These are phyloP conservation scores for Irpex rosettiformis DNA, from an alignment of 1,284 basidiomycete species.

Conservation along the genomic window DNA sequence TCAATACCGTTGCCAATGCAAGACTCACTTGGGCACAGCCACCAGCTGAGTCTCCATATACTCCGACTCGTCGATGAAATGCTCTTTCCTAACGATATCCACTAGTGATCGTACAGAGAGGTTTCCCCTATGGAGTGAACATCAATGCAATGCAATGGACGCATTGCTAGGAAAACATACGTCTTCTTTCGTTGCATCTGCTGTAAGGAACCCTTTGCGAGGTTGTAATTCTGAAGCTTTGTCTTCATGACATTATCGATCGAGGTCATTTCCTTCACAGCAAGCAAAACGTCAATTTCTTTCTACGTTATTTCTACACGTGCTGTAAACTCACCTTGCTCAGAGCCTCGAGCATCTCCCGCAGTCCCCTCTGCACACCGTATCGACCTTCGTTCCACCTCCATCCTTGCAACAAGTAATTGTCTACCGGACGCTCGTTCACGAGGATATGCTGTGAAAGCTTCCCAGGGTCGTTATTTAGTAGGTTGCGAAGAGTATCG, in stretches of 20 bases:
- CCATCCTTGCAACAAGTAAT: conserved; percentile 78
- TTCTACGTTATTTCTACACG: too few relatives aligned
- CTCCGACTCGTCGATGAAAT: conserved; percentile 87
- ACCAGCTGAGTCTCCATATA: conserved; percentile 93
- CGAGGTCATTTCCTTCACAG: conserved; percentile 85
- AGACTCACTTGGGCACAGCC: conserved; percentile 86
- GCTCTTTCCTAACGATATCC: conserved; percentile 82
- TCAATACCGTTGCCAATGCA: neutral
- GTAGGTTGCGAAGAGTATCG: conserved; percentile 87
- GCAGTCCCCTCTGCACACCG: conserved; percentile 73
- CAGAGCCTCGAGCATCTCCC: conserved; percentile 80
- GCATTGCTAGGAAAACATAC: conserved; percentile 52
- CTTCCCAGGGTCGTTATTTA: conserved; percentile 86
- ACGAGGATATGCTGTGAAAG: conserved; percentile 82
- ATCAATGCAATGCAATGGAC: neutral
- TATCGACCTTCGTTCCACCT: conserved; percentile 90
- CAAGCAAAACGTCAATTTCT: too few relatives aligned
- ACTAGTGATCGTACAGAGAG: conserved; percentile 85
- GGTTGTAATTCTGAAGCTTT: conserved; percentile 90
- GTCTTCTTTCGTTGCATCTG: conserved; percentile 94
- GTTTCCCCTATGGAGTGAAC: conserved; percentile 72
- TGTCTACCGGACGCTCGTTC: conserved; percentile 80
- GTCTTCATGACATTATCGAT: conserved; percentile 89
- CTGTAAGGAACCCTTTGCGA: conserved; percentile 91
- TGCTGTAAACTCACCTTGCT: conserved; percentile 65